Evolutionary conservation across 2,329 filamentous ascomycete species (phyloP).

Genomic region (Penicillium italicum): DNA sequence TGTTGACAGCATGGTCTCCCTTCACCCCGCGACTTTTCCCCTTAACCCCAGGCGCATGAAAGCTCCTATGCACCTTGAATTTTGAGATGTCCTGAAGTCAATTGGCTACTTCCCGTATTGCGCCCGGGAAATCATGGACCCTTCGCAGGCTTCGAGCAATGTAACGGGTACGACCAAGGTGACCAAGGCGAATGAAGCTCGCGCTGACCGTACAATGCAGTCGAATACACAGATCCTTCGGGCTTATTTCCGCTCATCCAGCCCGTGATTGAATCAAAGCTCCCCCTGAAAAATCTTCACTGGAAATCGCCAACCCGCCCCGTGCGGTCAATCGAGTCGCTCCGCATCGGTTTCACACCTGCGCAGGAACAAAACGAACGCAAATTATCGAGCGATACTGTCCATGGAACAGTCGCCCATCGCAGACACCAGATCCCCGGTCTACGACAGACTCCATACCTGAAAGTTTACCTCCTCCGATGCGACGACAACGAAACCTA

Average conservation of each 20-base stretch:
- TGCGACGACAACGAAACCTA: slow-evolving; percentile 97
- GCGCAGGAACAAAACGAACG: slow-evolving; percentile 46
- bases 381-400: slow-evolving; percentile 37
- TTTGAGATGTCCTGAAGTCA: slow-evolving; percentile 26
- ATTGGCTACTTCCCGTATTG: slow-evolving; percentile 25
- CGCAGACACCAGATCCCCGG: slow-evolving; percentile 94
- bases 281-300: slow-evolving; percentile 87
- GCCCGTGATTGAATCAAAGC: slow-evolving; percentile 69
- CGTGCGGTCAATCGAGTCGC: slow-evolving; percentile 84
- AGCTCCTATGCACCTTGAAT: not conserved
- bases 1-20: slow-evolving; percentile 10
- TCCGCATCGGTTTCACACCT: slow-evolving; percentile 83
- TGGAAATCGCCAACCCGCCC: slow-evolving; percentile 95
- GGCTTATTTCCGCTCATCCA: slow-evolving; percentile 80
- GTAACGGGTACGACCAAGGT: slow-evolving; percentile 59
- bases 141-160: slow-evolving; percentile 58
- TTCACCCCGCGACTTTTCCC: slow-evolving; percentile 8
- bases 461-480: slow-evolving; percentile 82
- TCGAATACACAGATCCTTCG: slow-evolving; percentile 94
- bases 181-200: slow-evolving; percentile 4
- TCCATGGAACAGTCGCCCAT: slow-evolving; percentile 36
- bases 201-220: slow-evolving; percentile 46
- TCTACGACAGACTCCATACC: slow-evolving; percentile 83
- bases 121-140: slow-evolving; percentile 40
- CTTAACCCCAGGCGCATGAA: slow-evolving; percentile 3